Base-by-base conservation (phyloP, 2,329 filamentous ascomycete species). In the Penicillium sp. region DNA sequence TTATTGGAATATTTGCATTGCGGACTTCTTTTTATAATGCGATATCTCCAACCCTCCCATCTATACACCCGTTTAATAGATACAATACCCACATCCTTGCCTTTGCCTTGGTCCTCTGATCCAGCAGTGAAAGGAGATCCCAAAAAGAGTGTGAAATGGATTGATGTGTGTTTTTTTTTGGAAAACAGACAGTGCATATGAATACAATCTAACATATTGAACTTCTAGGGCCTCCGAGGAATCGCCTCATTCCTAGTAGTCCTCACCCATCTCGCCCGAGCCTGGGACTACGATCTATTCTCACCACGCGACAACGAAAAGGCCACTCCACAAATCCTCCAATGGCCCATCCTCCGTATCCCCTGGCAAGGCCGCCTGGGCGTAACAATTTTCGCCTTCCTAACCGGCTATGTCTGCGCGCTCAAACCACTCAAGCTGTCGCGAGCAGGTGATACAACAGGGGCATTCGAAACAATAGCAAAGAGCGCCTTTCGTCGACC, bases 341-440 rank as follows among this genome's bases (percentile, higher is more conserved):
- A 84, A 65, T 71, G 77, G 50, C 80, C 81, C 5, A 76, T 82
- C 59, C 67, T 83, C n/a, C 81, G 81, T n/a, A 73, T 83, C n/a
- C 79, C 80, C 31, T 81, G 76, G 72, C 81, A 83, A 66, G 81
- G 81, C 44, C 77, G 80, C 23, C 77, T 82, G 31, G 81, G 81
- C 43, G 81, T 84, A 34, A 81, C 81, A 57, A 82, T 83, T 67
- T 84, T 84, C 62, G 79, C 80, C 50, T 82, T 84, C 61, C 70
- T 84, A 52, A 83, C 81, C 1, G 81, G 81, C 56, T 83, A 82
- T 60, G 81, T 84, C 23, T 83, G 81, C 66, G 81, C 80, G 29
- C 73, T 83, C 57, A 83, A 83, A 65, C 81, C 81, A 2, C 69
- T 83, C 15, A 81, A 80, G 65, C 77, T 80, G 44, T 77, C 78